phyloP scores from a whole-genome alignment of 345 rosid genomes.

The Aethionema arabicum region DNA sequence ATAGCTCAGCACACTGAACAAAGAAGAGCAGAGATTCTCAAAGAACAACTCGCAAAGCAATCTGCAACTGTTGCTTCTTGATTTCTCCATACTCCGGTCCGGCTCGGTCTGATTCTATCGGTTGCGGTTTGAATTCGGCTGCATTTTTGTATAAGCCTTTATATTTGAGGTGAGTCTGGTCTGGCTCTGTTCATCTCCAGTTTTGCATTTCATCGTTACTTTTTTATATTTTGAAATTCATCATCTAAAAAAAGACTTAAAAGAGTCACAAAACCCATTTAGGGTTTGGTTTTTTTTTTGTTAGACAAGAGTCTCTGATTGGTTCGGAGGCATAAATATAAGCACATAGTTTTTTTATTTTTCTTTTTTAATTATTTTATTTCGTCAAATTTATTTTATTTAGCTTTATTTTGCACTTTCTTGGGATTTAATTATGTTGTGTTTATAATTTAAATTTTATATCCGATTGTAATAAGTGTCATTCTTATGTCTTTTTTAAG shows the following conservation, averaged over 20 bases:
- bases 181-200: slow-evolving; percentile 36
- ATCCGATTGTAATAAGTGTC: slow-evolving; percentile 9
- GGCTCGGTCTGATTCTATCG: not conserved
- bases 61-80: slow-evolving; percentile 38
- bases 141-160: slow-evolving; percentile 22
- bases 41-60: slow-evolving; percentile 77
- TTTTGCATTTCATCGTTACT: slow-evolving; percentile 29
- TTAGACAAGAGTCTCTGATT: slow-evolving; percentile 30
- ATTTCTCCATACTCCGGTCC: slow-evolving; percentile 3
- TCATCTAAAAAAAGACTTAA: slow-evolving; percentile 17
- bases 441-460: not conserved
- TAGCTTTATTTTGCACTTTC: not conserved
- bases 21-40: slow-evolving; percentile 85
- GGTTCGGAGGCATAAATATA: slow-evolving; percentile 25
- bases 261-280: slow-evolving; percentile 19
- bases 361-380: not conserved
- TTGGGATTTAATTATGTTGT: not conserved
- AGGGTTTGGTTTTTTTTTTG: slow-evolving; percentile 7
- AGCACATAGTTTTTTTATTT: slow-evolving; percentile 23
- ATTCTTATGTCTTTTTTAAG: not conserved
- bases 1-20: slow-evolving; percentile 92
- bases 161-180: slow-evolving; percentile 30
- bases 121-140: slow-evolving; percentile 12
- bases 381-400: not conserved
- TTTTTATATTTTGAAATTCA: not conserved